Percentiles rank a stretch among this genome's conserved stretches.
These are phyloP conservation scores for Rosa chinensis DNA, from an alignment of 306 rosid genomes.

Conservation along the genomic window DNA sequence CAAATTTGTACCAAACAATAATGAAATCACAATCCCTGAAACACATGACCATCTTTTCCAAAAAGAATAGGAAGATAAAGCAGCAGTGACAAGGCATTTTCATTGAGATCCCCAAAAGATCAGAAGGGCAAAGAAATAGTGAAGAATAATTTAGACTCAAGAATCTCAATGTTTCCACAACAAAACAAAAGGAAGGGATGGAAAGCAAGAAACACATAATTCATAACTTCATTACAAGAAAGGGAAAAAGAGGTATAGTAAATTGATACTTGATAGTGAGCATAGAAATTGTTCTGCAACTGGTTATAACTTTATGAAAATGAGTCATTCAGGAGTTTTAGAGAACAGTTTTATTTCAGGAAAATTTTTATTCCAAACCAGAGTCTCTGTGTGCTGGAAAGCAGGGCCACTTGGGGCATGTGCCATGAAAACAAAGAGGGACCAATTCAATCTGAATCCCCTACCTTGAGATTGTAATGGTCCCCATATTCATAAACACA, in stretches of 20 bases:
- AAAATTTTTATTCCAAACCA: conserved; percentile 17
- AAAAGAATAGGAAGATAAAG: conserved; percentile 24
- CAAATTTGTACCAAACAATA: conserved; percentile 15
- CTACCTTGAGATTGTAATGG: conserved; percentile 41
- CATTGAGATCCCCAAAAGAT: conserved; percentile 15
- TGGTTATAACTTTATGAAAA: not conserved
- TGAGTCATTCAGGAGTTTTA: conserved; percentile 19
- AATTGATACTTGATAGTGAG: not conserved
- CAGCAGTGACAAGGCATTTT: conserved; percentile 39
- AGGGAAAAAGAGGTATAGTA: conserved; percentile 23
- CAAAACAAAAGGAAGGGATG: conserved; percentile 36
- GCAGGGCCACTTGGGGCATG: conserved; percentile 43
- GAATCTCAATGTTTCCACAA: conserved; percentile 41
- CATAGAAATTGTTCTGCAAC: conserved; percentile 2
- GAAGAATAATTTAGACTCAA: conserved; percentile 20
- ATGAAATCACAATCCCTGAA: conserved; percentile 21
- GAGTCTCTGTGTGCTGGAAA: conserved; percentile 34
- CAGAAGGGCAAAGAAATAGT: not conserved
- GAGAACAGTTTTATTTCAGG: conserved; percentile 15
- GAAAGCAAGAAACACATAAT: conserved; percentile 3
- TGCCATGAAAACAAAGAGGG: conserved; percentile 41
- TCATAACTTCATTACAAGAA: conserved; percentile 13
- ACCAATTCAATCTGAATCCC: conserved; percentile 40
- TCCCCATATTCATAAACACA: conserved; percentile 35
- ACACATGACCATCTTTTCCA: conserved; percentile 35